Conservation (phyloP, 2,329 filamentous ascomycete genomes). For the Paramyrothecium roridum region DNA sequence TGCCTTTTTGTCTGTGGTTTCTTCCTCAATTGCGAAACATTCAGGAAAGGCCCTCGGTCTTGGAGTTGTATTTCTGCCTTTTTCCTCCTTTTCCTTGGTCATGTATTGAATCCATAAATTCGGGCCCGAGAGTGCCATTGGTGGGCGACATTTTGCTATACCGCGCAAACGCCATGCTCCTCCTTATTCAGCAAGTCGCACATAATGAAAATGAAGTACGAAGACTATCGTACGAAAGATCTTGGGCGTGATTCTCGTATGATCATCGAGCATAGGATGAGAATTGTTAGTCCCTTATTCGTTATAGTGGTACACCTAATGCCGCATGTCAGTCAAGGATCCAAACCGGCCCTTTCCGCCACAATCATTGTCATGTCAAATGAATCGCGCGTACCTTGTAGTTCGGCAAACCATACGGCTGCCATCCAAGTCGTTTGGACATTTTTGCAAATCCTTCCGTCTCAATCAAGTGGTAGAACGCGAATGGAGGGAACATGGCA, state of each 20-base stretch:
- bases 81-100: slow-evolving; percentile 1
- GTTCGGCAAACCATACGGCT: slow-evolving; percentile 85
- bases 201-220: slow-evolving; percentile 10
- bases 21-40: no score
- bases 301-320: slow-evolving; percentile 84
- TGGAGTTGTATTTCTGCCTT: background rate
- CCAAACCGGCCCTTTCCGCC: slow-evolving; percentile 8
- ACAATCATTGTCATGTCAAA: background rate
- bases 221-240: background rate
- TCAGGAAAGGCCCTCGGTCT: no score
- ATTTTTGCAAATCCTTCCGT: slow-evolving; percentile 98
- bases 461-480: slow-evolving; percentile 96
- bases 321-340: background rate
- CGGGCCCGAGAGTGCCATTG: background rate
- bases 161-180: slow-evolving; percentile 20
- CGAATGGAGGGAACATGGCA: slow-evolving; percentile 96
- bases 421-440: slow-evolving; percentile 84
- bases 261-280: no score
- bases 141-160: slow-evolving; percentile 5
- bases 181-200: slow-evolving; percentile 12
- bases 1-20: no score
- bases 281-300: slow-evolving; percentile 49
- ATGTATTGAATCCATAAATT: background rate
- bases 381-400: slow-evolving; percentile 70
- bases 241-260: background rate